A percentile compares a stretch with the other conserved stretches of the same genome.
Evolutionary conservation across 2,329 filamentous ascomycete species (phyloP).

Genomic region (Pseudogymnoascus sp.): DNA sequence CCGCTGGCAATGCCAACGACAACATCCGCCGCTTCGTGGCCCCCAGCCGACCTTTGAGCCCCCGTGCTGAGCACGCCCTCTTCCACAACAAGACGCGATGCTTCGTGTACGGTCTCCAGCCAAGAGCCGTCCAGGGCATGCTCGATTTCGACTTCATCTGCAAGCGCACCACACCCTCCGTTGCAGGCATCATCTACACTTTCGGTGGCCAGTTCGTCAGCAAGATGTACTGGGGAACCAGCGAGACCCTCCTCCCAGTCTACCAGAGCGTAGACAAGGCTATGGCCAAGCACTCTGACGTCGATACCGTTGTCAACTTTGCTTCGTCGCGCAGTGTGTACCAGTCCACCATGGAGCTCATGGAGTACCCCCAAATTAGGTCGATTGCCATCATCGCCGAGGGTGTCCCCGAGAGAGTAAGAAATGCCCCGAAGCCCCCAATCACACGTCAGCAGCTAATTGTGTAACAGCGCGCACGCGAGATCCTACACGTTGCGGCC

Average conservation of each 20-base stretch:
- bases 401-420: slow-evolving; percentile 94
- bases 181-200: slow-evolving; percentile 99
- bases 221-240: slow-evolving; percentile 99
- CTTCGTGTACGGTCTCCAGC: slow-evolving; percentile 99
- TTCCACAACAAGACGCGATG: slow-evolving; percentile 99
- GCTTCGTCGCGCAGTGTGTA: slow-evolving; percentile 98
- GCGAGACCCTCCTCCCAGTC: slow-evolving; percentile 95
- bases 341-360: slow-evolving; percentile 96
- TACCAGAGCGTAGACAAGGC: slow-evolving; percentile 94
- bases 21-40: slow-evolving; percentile 96
- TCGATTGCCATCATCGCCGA: slow-evolving; percentile 99
- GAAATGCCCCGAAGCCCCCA: slow-evolving; percentile 30
- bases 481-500: slow-evolving; percentile 92
- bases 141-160: slow-evolving; percentile 99
- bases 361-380: slow-evolving; percentile 95
- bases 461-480: slow-evolving; percentile 69
- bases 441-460: slow-evolving; percentile 5
- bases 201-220: slow-evolving; percentile 99
- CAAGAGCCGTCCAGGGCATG: slow-evolving; percentile 84
- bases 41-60: slow-evolving; percentile 85
- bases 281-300: slow-evolving; percentile 90
- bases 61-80: slow-evolving; percentile 77
- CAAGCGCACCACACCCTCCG: slow-evolving; percentile 93
- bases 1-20: slow-evolving; percentile 63
- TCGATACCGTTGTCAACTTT: slow-evolving; percentile 98